A percentile compares a stretch with the other conserved stretches of the same genome.
Conservation (phyloP, 208 protist genomes). For the Leishmania guyanensis region DNA sequence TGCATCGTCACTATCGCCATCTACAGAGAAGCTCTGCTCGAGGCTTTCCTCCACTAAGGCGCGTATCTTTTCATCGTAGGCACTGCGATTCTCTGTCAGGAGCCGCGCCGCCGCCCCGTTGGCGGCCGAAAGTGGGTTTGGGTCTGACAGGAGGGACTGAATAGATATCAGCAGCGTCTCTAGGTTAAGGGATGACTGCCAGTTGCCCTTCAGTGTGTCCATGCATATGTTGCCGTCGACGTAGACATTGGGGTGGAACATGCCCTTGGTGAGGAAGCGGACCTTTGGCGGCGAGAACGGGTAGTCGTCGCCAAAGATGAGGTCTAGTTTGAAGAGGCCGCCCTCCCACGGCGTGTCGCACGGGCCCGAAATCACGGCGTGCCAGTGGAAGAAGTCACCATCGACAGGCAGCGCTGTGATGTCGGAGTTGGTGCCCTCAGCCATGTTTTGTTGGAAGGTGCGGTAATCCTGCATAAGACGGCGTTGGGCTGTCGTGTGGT, state of each 20-base stretch:
- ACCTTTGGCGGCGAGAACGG: conserved; percentile 97
- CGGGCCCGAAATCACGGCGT: conserved; percentile 83
- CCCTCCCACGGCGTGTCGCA: conserved; percentile 86
- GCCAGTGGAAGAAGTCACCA: conserved; percentile 85
- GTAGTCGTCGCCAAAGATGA: conserved; percentile 85
- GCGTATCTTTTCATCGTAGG: conserved; percentile 93
- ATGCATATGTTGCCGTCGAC: conserved; percentile 98
- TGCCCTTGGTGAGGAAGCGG: conserved; percentile 96
- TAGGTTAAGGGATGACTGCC: conserved; percentile 99
- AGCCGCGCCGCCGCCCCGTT: conserved; percentile 98
- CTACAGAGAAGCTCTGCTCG: conserved; percentile 65
- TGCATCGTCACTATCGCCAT: conserved; percentile 51
- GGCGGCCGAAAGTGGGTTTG: conserved; percentile 99
- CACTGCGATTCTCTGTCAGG: conserved; percentile 94
- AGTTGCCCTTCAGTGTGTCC: conserved; percentile 99
- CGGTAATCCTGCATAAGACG: conserved; percentile 80
- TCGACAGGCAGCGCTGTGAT: conserved; percentile 72
- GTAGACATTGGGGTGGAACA: conserved; percentile 99
- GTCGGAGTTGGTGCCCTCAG: conserved; percentile 35
- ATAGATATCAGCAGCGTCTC: conserved; percentile 99
- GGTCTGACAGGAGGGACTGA: conserved; percentile 99
- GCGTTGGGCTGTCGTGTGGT: conserved; percentile 47
- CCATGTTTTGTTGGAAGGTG: conserved; percentile 43
- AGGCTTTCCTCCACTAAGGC: conserved; percentile 73
- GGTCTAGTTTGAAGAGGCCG: conserved; percentile 82